These are phyloP conservation scores for Penicillium sp. DNA, from an alignment of 2,329 filamentous ascomycete species.

Conservation along the genomic window DNA sequence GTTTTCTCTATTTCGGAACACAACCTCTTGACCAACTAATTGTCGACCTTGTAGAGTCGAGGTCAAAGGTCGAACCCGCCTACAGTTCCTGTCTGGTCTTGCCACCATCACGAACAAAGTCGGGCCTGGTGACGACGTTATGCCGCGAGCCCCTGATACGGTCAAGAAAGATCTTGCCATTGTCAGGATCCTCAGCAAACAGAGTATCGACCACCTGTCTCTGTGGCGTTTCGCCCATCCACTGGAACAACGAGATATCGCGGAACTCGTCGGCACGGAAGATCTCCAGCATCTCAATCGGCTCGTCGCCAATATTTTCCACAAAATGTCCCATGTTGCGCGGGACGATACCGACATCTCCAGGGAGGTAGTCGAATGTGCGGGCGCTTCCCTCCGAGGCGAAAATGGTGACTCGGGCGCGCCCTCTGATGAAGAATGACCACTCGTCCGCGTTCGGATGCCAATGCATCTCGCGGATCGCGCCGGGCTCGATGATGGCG, in stretches of 20 bases:
- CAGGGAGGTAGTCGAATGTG: conserved; percentile 71
- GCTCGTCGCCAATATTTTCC: conserved; percentile 72
- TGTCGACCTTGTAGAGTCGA: no score
- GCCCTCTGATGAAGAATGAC: conserved; percentile 71
- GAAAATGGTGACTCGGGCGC: conserved; percentile 72
- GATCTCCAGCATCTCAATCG: conserved; percentile 70
- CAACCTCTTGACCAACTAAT: no score
- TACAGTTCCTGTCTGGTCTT: no score
- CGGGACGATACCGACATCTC: conserved; percentile 72
- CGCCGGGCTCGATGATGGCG: conserved; percentile 65
- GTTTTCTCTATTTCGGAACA: no score
- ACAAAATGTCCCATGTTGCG: conserved; percentile 76
- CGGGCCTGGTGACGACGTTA: conserved; percentile 5
- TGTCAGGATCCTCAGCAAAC: conserved; percentile 7
- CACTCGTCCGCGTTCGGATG: conserved; percentile 75
- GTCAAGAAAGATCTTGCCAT: conserved; percentile 4
- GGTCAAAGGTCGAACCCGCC: no score
- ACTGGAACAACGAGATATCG: conserved; percentile 71
- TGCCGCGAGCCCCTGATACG: not conserved
- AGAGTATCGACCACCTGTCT: conserved; percentile 31
- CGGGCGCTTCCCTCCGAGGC: conserved; percentile 65
- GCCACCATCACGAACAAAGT: conserved; percentile 50
- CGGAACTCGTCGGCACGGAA: conserved; percentile 68
- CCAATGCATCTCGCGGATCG: conserved; percentile 76
- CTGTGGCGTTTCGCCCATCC: conserved; percentile 69